Evolutionary conservation across 192 early-diverging fungal genomes (phyloP).

Genomic region (Bifiguratus adelaidae): DNA sequence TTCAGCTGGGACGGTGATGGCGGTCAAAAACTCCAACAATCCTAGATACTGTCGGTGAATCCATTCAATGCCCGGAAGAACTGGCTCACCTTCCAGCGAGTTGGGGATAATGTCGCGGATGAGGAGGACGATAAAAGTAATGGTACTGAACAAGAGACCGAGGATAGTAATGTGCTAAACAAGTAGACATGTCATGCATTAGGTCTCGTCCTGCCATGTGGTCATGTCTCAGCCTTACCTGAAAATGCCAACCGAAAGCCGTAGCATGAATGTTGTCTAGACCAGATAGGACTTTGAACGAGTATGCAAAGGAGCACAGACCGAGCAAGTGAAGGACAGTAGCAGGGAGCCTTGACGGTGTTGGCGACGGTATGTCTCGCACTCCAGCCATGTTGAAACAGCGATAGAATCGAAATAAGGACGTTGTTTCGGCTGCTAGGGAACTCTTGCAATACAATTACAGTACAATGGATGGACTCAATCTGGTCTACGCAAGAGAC

Average conservation of each 20-base stretch:
- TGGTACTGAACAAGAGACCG: constrained; percentile 7
- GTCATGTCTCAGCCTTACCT: no score
- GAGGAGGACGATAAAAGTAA: constrained; percentile 10
- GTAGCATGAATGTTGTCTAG: constrained; percentile 8
- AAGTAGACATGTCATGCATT: background rate
- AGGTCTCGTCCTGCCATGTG: no score
- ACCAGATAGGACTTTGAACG: background rate
- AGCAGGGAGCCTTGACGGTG: no score
- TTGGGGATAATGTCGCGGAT: constrained; percentile 10
- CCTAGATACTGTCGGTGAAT: no score
- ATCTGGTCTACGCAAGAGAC: no score
- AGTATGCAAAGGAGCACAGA: background rate
- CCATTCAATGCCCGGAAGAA: no score
- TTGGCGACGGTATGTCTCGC: no score
- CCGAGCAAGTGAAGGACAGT: background rate
- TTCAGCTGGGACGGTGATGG: constrained; percentile 17
- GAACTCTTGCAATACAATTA: no score
- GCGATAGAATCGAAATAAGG: no score
- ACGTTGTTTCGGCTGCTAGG: no score
- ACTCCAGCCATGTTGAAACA: no score
- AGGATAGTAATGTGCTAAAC: constrained; percentile 18
- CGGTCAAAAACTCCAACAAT: background rate
- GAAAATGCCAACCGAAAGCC: constrained; percentile 19
- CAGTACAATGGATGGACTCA: no score
- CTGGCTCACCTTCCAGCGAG: constrained; percentile 11